Conservation (phyloP, 768 basidiomycete species). For the Botryobasidium botryosum region DNA sequence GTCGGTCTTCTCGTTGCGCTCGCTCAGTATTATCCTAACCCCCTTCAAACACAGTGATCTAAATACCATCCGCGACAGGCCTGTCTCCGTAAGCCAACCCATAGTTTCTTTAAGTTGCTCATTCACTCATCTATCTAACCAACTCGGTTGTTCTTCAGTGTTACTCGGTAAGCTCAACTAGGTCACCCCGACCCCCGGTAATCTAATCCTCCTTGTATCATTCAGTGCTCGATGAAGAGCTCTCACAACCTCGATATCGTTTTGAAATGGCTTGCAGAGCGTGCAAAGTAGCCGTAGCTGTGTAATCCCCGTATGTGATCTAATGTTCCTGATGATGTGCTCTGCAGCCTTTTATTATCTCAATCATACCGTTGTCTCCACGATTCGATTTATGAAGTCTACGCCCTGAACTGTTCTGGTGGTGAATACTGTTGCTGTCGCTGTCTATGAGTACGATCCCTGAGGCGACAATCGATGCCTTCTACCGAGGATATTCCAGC, state of each 20-base stretch:
- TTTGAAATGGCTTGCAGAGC: conserved; percentile 68
- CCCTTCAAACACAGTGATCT: conserved; percentile 34
- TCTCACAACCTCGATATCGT: conserved; percentile 90
- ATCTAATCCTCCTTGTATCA: not conserved
- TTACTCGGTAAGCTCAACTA: conserved; percentile 43
- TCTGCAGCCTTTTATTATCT: no score
- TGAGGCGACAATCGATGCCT: no score
- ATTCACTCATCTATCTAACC: not conserved
- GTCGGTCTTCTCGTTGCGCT: conserved; percentile 26
- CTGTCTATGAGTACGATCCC: no score
- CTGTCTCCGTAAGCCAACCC: conserved; percentile 56
- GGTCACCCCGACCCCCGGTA: not conserved
- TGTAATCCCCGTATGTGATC: no score
- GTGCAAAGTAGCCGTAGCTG: conserved; percentile 33
- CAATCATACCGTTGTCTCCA: no score
- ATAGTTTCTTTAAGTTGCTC: not conserved
- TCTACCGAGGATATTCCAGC: no score
- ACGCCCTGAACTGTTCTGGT: no score
- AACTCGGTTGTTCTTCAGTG: conserved; percentile 29
- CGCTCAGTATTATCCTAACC: not conserved
- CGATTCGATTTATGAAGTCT: no score
- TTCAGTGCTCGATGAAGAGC: conserved; percentile 89
- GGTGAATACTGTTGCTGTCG: no score
- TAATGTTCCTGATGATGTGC: no score
- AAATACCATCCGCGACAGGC: conserved; percentile 60